A percentile compares a stretch with the other conserved stretches of the same genome.
Conservation (phyloP, 192 early-diverging fungal genomes). For the Gaertneriomyces semiglobifer region DNA sequence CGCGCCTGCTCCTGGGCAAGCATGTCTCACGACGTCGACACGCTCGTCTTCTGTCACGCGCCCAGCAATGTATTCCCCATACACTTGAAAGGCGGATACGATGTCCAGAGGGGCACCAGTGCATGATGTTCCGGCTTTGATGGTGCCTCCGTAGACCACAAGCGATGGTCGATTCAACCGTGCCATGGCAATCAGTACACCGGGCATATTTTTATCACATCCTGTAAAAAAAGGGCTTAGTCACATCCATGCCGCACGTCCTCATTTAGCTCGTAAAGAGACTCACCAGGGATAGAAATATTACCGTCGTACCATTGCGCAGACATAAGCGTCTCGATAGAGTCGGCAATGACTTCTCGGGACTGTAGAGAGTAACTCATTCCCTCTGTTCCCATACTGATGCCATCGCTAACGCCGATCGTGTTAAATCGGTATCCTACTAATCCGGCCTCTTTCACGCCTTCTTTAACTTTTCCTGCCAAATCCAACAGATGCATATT, state of each 20-base stretch:
- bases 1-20: conserved; percentile 83
- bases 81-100: conserved; percentile 95
- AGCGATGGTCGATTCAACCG: conserved; percentile 93
- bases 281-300: conserved; percentile 84
- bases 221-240: conserved; percentile 18
- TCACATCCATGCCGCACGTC: no score
- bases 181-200: conserved; percentile 93
- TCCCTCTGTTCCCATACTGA: conserved; percentile 94
- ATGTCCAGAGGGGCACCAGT: conserved; percentile 77
- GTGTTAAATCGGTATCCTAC: conserved; percentile 98
- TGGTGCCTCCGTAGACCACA: conserved; percentile 98
- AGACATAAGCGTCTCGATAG: conserved; percentile 97
- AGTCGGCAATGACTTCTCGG: conserved; percentile 97
- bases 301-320: conserved; percentile 99
- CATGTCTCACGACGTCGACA: conserved; percentile 46
- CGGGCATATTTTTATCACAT: conserved; percentile 94
- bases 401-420: conserved; percentile 94
- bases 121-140: conserved; percentile 70
- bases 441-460: conserved; percentile 82
- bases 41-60: conserved; percentile 86
- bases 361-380: conserved; percentile 97
- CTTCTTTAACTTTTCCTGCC: conserved; percentile 83
- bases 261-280: no score
- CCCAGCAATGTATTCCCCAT: conserved; percentile 90
- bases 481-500: conserved; percentile 98